phyloP scores from a whole-genome alignment of 148 eudicot genomes.

The Dysphania ambrosioides region DNA sequence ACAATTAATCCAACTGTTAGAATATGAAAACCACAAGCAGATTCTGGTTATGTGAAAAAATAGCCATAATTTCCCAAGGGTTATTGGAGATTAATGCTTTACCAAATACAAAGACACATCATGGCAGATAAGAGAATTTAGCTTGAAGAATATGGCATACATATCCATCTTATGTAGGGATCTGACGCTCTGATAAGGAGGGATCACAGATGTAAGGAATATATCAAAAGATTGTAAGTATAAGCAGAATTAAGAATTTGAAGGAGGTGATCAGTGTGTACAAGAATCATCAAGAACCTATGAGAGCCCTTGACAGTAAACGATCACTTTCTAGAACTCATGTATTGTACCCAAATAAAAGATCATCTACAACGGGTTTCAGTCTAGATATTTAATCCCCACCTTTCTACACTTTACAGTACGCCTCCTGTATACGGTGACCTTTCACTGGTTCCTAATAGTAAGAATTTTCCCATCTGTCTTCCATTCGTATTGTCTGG shows the following conservation, averaged over 20 bases:
- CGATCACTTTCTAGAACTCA: neutral
- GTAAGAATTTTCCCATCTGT: too few species aligned
- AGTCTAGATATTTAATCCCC: too few species aligned
- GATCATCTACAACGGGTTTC: too few species aligned
- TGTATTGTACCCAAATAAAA: neutral
- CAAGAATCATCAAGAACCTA: neutral
- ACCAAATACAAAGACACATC: neutral
- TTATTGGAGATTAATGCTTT: neutral
- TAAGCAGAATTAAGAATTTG: neutral
- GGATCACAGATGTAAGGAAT: neutral
- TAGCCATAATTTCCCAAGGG: neutral
- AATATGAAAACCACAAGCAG: neutral
- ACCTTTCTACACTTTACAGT: too few species aligned
- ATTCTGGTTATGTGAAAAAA: neutral
- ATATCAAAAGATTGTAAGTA: neutral
- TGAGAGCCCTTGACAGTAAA: neutral
- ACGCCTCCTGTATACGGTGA: too few species aligned
- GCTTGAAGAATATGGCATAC: neutral
- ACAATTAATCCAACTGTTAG: conserved; percentile 10
- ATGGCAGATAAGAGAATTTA: neutral
- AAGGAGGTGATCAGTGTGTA: neutral
- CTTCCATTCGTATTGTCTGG: too few species aligned
- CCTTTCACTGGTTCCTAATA: too few species aligned
- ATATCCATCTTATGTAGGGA: neutral
- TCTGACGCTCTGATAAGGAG: neutral